Evolutionary conservation across 352 stramenopile genomes (phyloP), one percentile per base, ranked within the genome.

Genomic region (Pythium grandisporangium): DNA sequence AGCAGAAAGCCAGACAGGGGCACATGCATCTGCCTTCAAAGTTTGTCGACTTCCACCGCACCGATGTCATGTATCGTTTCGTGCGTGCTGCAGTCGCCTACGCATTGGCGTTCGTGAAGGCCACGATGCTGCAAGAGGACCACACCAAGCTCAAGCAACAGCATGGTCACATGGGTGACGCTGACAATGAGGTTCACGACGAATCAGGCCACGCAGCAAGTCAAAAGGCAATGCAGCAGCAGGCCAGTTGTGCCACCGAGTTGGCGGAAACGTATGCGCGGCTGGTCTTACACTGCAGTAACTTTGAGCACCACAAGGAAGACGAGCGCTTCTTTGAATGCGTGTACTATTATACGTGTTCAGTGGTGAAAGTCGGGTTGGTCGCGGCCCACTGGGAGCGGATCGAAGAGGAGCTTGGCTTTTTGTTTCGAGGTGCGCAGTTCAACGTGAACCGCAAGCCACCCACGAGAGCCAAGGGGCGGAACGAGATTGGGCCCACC

Each of bases 311-410:
- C 37, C 71, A 87, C 55, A 85, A 86, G 47, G 70, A 91, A 34
- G 77, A 91, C 62, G 64, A 85, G 45, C 62, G 55, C 30, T 86
- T 88, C 52, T 88, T 91, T 42, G 77, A 91, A 51, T 78, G 67
- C 37, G 53, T 91, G 45, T 88, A 86, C 45, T 87, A 78, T 43
- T 87, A 87, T 45, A 58, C 84, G 20, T 85, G 70, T 38, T 68
- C 74, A 0, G 70, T 85, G 12, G 68, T 74, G 30, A 88, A 91
- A 42, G 56, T 86, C 24, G 62, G 64, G n/a, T 57, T 87, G 10
- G 45, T 60, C 11, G 29, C 51, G 0, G 66, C 79, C 13, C 57
- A 76, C 43, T 91, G 74, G 77, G 48, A 54, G 6, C 37, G 48
- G 6, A 63, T 88, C 30, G 77, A 91, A 40, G 69, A 78, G 16